Conservation (phyloP, 2,329 filamentous ascomycete species). For the Aspergillus novoparasiticus region DNA sequence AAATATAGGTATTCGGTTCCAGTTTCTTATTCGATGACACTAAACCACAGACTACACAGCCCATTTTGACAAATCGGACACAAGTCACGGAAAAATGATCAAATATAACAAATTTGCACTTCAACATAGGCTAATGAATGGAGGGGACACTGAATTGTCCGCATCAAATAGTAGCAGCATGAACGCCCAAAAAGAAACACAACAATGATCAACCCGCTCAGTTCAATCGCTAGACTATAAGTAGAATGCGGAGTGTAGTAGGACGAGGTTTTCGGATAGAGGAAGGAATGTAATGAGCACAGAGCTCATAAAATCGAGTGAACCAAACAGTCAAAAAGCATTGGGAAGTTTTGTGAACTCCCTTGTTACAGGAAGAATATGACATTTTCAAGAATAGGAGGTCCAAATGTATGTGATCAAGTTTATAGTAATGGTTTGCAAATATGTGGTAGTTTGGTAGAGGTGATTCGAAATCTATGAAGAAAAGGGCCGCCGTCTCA, state of each 20-base stretch:
- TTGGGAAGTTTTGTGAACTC: background rate
- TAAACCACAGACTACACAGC: slow-evolving; percentile 11
- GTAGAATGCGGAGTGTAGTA: slow-evolving; percentile 21
- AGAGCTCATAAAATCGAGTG: slow-evolving; percentile 5
- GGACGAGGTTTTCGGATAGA: slow-evolving; percentile 11
- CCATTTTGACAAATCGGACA: slow-evolving; percentile 13
- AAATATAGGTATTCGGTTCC: no score
- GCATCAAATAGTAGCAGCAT: slow-evolving; percentile 12
- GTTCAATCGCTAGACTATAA: slow-evolving; percentile 34
- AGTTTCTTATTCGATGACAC: slow-evolving; percentile 16
- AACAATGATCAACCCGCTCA: slow-evolving; percentile 30
- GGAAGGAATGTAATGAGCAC: slow-evolving; percentile 20
- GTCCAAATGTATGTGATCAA: slow-evolving; percentile 13
- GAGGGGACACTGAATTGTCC: slow-evolving; percentile 19
- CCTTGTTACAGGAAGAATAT: slow-evolving; percentile 1
- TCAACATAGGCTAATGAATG: slow-evolving; percentile 22
- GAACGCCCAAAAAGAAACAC: slow-evolving; percentile 26
- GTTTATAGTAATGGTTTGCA: slow-evolving; percentile 4
- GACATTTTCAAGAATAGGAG: slow-evolving; percentile 10
- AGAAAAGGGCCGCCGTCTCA: background rate
- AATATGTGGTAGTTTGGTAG: slow-evolving; percentile 3
- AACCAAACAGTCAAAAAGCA: slow-evolving; percentile 4
- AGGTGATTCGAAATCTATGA: slow-evolving; percentile 15
- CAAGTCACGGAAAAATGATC: slow-evolving; percentile 12
- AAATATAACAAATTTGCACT: slow-evolving; percentile 17